These are phyloP conservation scores for Eucalyptus curtisii DNA, from an alignment of 345 rosid genomes.

Conservation along the genomic window DNA sequence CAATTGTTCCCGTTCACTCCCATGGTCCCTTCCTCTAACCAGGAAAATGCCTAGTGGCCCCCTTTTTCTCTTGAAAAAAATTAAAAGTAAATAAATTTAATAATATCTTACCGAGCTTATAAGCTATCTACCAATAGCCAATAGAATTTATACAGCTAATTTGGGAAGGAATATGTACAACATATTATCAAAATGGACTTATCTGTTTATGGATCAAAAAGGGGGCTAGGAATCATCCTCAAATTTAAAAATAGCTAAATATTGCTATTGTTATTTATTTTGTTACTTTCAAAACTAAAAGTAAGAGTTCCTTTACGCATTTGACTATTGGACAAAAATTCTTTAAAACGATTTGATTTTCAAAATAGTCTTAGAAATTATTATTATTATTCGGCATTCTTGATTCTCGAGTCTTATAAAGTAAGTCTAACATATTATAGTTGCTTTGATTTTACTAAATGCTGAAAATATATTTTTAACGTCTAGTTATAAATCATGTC, in stretches of 20 bases:
- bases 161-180: not conserved
- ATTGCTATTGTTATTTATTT: not conserved
- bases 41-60: not conserved
- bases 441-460: not conserved
- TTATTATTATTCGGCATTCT: not conserved
- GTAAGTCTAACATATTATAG: not conserved
- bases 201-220: not conserved
- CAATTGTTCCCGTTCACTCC: not conserved
- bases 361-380: not conserved
- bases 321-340: not conserved
- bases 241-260: not conserved
- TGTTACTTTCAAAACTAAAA: not conserved
- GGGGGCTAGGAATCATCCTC: not conserved
- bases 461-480: not conserved
- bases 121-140: not conserved
- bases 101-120: not conserved
- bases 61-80: not conserved
- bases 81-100: not conserved
- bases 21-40: not conserved
- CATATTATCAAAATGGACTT: not conserved
- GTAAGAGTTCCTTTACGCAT: not conserved
- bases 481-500: not conserved
- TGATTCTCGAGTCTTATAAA: not conserved
- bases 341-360: not conserved
- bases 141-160: not conserved